Conservation (phyloP, 495 filamentous ascomycete genomes). For the Pseudoneurospora amorphoporcata region DNA sequence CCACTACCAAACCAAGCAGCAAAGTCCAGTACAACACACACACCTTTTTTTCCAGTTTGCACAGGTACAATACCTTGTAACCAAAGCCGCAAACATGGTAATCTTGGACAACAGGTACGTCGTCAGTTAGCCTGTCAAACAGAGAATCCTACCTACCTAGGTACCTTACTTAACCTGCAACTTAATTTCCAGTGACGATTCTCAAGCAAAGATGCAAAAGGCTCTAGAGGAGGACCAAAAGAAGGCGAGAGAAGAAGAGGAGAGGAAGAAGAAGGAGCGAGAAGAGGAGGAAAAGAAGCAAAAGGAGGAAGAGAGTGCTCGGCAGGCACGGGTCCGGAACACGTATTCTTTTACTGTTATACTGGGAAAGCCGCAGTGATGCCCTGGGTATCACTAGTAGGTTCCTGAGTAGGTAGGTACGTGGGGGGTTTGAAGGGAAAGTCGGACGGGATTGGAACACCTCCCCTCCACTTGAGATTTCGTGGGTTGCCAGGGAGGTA, state of each 20-base stretch:
- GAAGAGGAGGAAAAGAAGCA: not conserved
- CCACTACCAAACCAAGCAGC: not conserved
- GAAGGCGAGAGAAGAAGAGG: not conserved
- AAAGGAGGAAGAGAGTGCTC: not conserved
- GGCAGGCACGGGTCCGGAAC: not conserved
- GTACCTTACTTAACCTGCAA: not conserved
- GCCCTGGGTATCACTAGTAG: too few relatives aligned
- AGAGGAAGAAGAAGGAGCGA: not conserved
- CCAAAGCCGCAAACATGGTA: not conserved
- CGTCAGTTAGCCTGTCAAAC: not conserved
- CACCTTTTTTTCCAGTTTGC: not conserved
- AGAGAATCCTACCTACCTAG: not conserved
- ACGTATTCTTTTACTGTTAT: not conserved
- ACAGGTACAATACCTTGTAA: not conserved
- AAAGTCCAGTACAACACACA: not conserved
- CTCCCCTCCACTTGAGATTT: too few relatives aligned
- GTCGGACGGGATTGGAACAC: too few relatives aligned
- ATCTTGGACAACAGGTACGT: not conserved
- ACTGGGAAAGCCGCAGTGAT: not conserved
- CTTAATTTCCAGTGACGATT: not conserved
- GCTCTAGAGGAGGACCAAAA: not conserved
- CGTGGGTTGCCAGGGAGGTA: too few relatives aligned
- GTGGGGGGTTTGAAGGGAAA: too few relatives aligned
- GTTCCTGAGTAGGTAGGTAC: too few relatives aligned
- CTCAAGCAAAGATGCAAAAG: not conserved